These are phyloP conservation scores for Glomus cerebriforme DNA, from an alignment of 192 early-diverging fungal species.

Conservation along the genomic window DNA sequence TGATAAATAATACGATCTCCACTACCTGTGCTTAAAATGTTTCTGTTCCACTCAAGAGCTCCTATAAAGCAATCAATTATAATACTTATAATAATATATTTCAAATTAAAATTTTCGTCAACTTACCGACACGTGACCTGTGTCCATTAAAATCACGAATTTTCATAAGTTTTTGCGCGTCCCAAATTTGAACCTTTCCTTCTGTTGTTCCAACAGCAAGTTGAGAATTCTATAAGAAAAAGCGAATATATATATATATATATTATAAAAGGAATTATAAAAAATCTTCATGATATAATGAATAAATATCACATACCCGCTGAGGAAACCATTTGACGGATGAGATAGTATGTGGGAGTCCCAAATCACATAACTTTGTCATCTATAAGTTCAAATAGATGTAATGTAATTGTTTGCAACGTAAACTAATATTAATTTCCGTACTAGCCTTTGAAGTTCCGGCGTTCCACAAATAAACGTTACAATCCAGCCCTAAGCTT, in stretches of 20 bases:
- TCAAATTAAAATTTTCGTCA: background rate
- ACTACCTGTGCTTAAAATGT: slow-evolving; percentile 71
- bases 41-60: slow-evolving; percentile 66
- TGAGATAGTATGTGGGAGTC: slow-evolving; percentile 62
- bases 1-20: slow-evolving; percentile 72
- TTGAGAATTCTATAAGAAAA: slow-evolving; percentile 44
- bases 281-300: background rate
- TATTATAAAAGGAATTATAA: background rate
- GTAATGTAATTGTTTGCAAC: too few relatives aligned
- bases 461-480: slow-evolving; percentile 92
- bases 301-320: slow-evolving; percentile 38
- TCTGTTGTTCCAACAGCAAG: slow-evolving; percentile 75
- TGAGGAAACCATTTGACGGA: slow-evolving; percentile 74
- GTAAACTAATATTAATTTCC: background rate
- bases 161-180: slow-evolving; percentile 48
- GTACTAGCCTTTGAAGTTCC: slow-evolving; percentile 39
- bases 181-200: slow-evolving; percentile 72
- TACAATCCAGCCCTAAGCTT: slow-evolving; percentile 80
- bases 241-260: background rate
- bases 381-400: slow-evolving; percentile 36
- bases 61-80: background rate
- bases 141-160: slow-evolving; percentile 50
- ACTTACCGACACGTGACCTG: slow-evolving; percentile 59
- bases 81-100: too few relatives aligned
- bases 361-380: slow-evolving; percentile 41